phyloP scores from a whole-genome alignment of 352 stramenopile genomes.

The Phytopythium boreale region DNA sequence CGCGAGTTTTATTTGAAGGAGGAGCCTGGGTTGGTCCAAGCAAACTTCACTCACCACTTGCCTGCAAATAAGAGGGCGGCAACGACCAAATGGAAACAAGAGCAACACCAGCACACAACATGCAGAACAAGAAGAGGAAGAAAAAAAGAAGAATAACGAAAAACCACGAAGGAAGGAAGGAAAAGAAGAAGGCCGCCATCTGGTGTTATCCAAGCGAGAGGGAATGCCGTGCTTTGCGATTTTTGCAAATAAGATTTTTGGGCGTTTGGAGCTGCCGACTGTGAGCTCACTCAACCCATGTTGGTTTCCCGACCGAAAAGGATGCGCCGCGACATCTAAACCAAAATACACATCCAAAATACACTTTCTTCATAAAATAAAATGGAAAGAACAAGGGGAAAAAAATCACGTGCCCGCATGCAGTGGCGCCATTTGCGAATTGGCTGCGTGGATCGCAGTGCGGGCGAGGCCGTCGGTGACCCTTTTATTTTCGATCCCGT shows the following conservation, averaged over 20 bases:
- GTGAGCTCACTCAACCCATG: too few species aligned
- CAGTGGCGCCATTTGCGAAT: slow-evolving; percentile 5
- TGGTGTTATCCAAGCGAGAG: background rate
- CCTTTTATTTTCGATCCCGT: background rate
- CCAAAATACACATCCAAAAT: too few species aligned
- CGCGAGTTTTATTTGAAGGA: slow-evolving; percentile 5
- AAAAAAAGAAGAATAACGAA: background rate
- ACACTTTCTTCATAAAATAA: too few species aligned
- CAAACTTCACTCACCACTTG: background rate
- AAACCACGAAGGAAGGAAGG: background rate
- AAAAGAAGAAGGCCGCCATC: too few species aligned
- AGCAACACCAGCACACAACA: background rate
- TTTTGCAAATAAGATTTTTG: background rate
- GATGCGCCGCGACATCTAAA: too few species aligned
- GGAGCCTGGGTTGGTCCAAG: slow-evolving; percentile 1
- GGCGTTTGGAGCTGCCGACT: too few species aligned
- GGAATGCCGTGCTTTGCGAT: background rate
- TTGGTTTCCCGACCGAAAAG: too few species aligned
- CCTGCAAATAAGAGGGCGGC: too few species aligned
- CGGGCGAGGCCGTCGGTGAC: background rate
- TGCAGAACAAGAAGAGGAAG: too few species aligned
- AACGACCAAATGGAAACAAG: background rate
- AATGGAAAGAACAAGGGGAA: too few species aligned
- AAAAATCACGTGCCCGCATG: too few species aligned
- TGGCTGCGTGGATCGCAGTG: slow-evolving; percentile 4